phyloP scores from a whole-genome alignment of 768 basidiomycete genomes.

The Mycena leptocephala region DNA sequence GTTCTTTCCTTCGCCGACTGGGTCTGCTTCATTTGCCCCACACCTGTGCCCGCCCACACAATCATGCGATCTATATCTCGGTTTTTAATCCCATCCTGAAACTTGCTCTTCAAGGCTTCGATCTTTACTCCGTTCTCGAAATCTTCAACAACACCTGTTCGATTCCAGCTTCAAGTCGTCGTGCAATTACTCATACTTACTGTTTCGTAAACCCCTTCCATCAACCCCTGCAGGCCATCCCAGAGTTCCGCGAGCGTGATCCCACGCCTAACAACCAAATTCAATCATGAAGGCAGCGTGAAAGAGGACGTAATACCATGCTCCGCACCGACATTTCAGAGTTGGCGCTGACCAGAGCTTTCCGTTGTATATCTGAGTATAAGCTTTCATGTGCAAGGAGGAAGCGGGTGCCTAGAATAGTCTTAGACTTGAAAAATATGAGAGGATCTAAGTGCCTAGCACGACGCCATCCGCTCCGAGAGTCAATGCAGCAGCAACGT shows the following conservation, averaged over 20 bases:
- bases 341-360: slow-evolving; percentile 64
- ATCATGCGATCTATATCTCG: slow-evolving; percentile 68
- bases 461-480: slow-evolving; percentile 81
- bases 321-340: slow-evolving; percentile 68
- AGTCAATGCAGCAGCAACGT: slow-evolving; percentile 76
- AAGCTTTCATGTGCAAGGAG: slow-evolving; percentile 77
- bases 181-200: slow-evolving; percentile 44
- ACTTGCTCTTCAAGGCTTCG: slow-evolving; percentile 59
- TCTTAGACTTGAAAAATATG: background rate
- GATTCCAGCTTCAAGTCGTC: slow-evolving; percentile 40
- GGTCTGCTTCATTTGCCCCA: slow-evolving; percentile 67
- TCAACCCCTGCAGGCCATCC: slow-evolving; percentile 77
- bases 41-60: slow-evolving; percentile 81
- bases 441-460: slow-evolving; percentile 40
- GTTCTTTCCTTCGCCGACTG: slow-evolving; percentile 57
- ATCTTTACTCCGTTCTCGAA: slow-evolving; percentile 65
- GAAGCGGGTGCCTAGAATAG: slow-evolving; percentile 78
- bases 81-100: slow-evolving; percentile 59
- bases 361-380: slow-evolving; percentile 70
- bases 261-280: slow-evolving; percentile 61
- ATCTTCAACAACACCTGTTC: slow-evolving; percentile 71
- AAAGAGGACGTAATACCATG: slow-evolving; percentile 44
- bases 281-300: background rate
- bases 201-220: slow-evolving; percentile 73
- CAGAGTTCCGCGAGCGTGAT: slow-evolving; percentile 68